These are phyloP conservation scores for Acanthamoeba sp. DNA, from an alignment of 208 protist genomes.

Conservation along the genomic window DNA sequence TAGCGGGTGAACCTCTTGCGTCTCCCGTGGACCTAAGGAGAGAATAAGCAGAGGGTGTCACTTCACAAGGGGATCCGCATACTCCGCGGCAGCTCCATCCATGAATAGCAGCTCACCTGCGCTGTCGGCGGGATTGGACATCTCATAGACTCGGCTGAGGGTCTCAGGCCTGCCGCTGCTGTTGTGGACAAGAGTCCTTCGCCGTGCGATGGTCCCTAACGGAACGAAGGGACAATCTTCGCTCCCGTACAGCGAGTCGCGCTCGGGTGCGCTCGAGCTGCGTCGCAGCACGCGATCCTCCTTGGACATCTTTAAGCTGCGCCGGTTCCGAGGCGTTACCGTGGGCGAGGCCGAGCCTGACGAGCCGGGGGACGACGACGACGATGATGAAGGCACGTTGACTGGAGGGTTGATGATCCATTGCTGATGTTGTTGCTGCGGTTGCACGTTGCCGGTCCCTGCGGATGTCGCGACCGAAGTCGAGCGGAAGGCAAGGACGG, in stretches of 20 bases:
- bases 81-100: no score
- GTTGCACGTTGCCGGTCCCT: neutral
- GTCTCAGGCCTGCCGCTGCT: neutral
- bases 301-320: neutral
- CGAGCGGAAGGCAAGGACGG: no score
- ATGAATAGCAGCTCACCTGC: no score
- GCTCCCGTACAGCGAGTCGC: neutral
- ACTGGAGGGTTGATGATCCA: conserved; percentile 11
- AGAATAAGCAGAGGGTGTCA: no score
- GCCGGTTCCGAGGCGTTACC: neutral
- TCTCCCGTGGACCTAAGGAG: no score
- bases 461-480: no score
- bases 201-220: neutral
- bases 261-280: conserved; percentile 3
- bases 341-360: neutral
- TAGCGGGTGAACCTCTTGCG: neutral
- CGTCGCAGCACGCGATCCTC: conserved; percentile 2
- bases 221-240: neutral
- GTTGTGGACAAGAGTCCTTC: neutral
- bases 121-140: neutral
- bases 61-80: no score
- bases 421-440: neutral
- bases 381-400: neutral
- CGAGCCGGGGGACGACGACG: neutral
- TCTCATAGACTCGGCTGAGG: neutral